Evolutionary conservation across 768 basidiomycete genomes (phyloP).

Genomic region (Amanita fuliginea): DNA sequence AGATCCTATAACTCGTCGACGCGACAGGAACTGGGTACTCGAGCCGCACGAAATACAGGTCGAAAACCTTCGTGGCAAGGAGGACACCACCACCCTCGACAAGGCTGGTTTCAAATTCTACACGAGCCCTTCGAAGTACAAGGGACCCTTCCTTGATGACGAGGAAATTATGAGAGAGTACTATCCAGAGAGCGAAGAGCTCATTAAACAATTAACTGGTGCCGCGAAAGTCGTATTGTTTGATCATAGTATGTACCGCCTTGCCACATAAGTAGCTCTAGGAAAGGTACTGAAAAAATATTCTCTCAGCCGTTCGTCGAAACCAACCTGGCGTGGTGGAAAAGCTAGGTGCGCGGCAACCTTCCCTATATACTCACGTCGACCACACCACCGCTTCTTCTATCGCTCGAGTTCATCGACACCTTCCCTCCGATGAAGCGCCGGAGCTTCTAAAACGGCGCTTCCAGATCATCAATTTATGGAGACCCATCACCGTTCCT

Average conservation of each 20-base stretch:
- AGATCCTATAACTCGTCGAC: background rate
- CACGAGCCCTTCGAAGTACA: constrained; percentile 24
- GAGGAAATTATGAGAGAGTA: constrained; percentile 43
- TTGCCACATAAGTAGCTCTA: background rate
- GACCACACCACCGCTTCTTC: constrained; percentile 40
- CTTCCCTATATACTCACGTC: constrained; percentile 34
- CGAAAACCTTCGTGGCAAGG: constrained; percentile 44
- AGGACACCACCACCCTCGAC: constrained; percentile 31
- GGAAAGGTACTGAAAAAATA: background rate
- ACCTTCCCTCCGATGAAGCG: constrained; percentile 37
- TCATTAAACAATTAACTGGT: constrained; percentile 49
- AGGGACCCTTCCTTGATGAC: constrained; percentile 28
- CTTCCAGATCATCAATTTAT: constrained; percentile 52
- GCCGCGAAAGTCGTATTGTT: constrained; percentile 48
- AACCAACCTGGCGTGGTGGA: constrained; percentile 26
- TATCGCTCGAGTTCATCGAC: constrained; percentile 34
- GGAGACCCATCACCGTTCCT: constrained; percentile 40
- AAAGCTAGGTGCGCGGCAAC: constrained; percentile 30
- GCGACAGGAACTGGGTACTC: background rate
- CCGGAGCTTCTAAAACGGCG: constrained; percentile 31
- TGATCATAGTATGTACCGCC: constrained; percentile 29
- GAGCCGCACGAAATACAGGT: constrained; percentile 25
- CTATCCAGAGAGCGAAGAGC: constrained; percentile 50
- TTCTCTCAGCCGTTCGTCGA: constrained; percentile 29
- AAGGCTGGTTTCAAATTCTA: constrained; percentile 38